Conservation (phyloP, 345 rosid genomes). For the Carallia brachiata region DNA sequence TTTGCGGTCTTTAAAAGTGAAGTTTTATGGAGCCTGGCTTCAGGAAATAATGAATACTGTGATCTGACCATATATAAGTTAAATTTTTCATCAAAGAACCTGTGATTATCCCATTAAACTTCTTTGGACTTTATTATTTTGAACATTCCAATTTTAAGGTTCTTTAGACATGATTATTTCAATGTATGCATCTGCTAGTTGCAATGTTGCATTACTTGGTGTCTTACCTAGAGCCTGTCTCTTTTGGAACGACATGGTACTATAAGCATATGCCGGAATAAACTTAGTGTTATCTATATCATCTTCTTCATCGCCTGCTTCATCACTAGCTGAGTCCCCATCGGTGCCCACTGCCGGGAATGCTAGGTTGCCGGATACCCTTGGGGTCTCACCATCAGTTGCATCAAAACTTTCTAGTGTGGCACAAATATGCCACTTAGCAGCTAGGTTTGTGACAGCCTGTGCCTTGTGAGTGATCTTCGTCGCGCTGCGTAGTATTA, state of each 20-base stretch:
- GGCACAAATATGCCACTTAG: slow-evolving; percentile 92
- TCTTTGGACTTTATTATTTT: too few species aligned
- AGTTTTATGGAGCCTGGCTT: too few species aligned
- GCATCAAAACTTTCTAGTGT: slow-evolving; percentile 67
- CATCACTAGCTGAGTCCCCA: slow-evolving; percentile 47
- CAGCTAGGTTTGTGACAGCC: slow-evolving; percentile 74
- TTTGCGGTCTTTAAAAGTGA: too few species aligned
- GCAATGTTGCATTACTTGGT: background rate
- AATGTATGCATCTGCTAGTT: background rate
- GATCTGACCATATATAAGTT: too few species aligned
- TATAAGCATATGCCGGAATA: slow-evolving; percentile 66
- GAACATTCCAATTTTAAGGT: background rate
- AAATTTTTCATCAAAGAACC: too few species aligned
- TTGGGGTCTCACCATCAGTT: slow-evolving; percentile 70
- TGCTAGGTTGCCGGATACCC: slow-evolving; percentile 16
- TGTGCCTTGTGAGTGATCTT: slow-evolving; percentile 97
- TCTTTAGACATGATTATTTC: background rate
- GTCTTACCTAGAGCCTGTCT: slow-evolving; percentile 83
- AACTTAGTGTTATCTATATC: slow-evolving; percentile 68
- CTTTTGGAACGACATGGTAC: slow-evolving; percentile 83
- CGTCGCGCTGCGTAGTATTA: slow-evolving; percentile 76
- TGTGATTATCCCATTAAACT: too few species aligned
- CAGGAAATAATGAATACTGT: too few species aligned
- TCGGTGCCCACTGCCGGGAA: slow-evolving; percentile 14
- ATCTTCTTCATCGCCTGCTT: slow-evolving; percentile 76